Conservation (phyloP, 78 protist genomes). For the Ministeria vibrans region DNA sequence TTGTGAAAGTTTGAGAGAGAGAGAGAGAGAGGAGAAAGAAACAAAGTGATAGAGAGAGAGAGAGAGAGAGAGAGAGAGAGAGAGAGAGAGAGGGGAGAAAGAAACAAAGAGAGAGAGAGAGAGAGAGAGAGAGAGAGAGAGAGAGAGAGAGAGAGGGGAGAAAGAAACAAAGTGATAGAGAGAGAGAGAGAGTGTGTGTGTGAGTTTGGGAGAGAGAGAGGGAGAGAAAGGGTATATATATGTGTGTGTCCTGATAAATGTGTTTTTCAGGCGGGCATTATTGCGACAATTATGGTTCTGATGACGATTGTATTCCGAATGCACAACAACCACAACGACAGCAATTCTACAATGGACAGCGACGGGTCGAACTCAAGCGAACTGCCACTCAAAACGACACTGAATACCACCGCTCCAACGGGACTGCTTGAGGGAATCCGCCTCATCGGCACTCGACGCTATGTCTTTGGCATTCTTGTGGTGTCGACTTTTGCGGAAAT, state of each 20-base stretch:
- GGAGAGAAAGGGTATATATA: too few species aligned
- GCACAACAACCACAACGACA: not conserved
- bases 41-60: too few species aligned
- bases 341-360: not conserved
- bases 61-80: too few species aligned
- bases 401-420: not conserved
- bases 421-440: slow-evolving; percentile 23
- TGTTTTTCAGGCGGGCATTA: not conserved
- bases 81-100: too few species aligned
- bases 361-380: not conserved
- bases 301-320: not conserved
- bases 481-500: slow-evolving; percentile 18
- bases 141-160: too few species aligned
- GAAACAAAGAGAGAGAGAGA: too few species aligned
- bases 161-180: too few species aligned
- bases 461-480: slow-evolving; percentile 18
- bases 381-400: not conserved
- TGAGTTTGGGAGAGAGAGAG: not conserved
- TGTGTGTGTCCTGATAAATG: too few species aligned
- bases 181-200: not conserved
- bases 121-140: too few species aligned
- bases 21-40: too few species aligned
- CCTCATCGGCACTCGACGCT: slow-evolving; percentile 9
- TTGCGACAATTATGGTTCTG: not conserved
- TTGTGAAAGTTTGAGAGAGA: not conserved